Evolutionary conservation across 1,139 yeast genomes (phyloP).

Genomic region (Insectozyma bohioensis): DNA sequence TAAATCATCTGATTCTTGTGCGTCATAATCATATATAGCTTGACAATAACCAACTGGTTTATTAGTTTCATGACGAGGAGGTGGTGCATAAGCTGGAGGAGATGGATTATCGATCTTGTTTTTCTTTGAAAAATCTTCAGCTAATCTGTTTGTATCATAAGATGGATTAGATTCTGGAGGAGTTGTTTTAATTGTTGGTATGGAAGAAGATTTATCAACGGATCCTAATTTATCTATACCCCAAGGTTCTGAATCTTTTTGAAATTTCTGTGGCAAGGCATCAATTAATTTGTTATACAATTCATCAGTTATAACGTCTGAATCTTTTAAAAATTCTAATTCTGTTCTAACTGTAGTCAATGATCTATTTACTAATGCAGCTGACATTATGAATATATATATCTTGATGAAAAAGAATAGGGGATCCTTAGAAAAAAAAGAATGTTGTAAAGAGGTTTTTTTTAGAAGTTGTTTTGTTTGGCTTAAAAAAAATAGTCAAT

Average conservation of each 20-base stretch:
- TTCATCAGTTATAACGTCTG: slow-evolving; percentile 66
- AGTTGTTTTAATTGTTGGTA: not conserved
- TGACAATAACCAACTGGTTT: slow-evolving; percentile 46
- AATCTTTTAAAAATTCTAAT: slow-evolving; percentile 76
- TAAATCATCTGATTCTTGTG: slow-evolving; percentile 74
- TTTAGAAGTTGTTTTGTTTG: not conserved
- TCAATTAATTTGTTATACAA: slow-evolving; percentile 52
- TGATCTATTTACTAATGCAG: slow-evolving; percentile 75
- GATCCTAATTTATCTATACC: slow-evolving; percentile 40
- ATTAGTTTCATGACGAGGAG: slow-evolving; percentile 19
- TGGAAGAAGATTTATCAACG: not conserved
- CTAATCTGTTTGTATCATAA: slow-evolving; percentile 16
- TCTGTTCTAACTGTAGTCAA: slow-evolving; percentile 73
- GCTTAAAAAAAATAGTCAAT: not conserved
- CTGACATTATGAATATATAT: slow-evolving; percentile 37
- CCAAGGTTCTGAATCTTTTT: slow-evolving; percentile 54
- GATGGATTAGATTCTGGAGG: slow-evolving; percentile 1
- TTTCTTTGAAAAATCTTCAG: slow-evolving; percentile 24
- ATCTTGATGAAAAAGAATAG: too few relatives aligned
- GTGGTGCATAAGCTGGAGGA: slow-evolving; percentile 17
- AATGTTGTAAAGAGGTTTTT: not conserved
- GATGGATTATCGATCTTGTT: slow-evolving; percentile 19
- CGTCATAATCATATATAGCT: slow-evolving; percentile 68
- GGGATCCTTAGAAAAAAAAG: not conserved
- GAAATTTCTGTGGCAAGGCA: slow-evolving; percentile 61